Base-by-base conservation (phyloP, 1,284 basidiomycete genomes). In the Sutorius eximius region DNA sequence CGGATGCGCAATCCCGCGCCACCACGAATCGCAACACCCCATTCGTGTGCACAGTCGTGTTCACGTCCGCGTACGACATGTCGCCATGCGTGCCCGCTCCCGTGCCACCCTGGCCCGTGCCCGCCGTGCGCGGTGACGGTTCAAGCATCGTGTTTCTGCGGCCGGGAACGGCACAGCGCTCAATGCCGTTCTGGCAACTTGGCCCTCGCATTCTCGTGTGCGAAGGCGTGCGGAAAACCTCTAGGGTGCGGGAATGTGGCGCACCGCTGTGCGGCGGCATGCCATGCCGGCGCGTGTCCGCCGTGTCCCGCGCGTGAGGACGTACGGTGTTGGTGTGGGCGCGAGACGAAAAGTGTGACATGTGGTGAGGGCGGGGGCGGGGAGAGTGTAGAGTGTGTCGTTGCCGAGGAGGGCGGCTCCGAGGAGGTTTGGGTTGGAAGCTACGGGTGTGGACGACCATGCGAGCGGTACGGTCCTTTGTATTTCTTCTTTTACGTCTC, bases 31-130 rank as follows among this genome's bases (percentile, higher is more conserved):
- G 79, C 84, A 0, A 92, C 88, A 0, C 93, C 93, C 1, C 94
- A 97, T 68, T 93, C 89, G 18, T 97, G 94, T 63, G 90, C 82
- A 0, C 84, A 86, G 56, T 79, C 84, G 0, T 96, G 94, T 69
- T 80, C 86, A 0, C 83, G 92, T 3, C 64, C 75, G 1, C 80
- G 92, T 5, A 87, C 83, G 61, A 74, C 75, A 1, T 90, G 88
- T 60, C 72, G 72, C 0, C 88, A 91, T 61, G 77, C 87, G 0
- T 97, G 93, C 63, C 82, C 89, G 0, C 79, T 86, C 10, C 69
- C 76, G 11, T 87, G 86, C 57, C 86, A 87, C 64, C 86, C 86
- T 0, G 86, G 94, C 24, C 87, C 92, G 0, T 95, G 93, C 71
- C 88, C 92, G 3, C 81, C 93, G 0, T 85, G 83, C 58, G 77